Conservation (phyloP, 768 basidiomycete species). For the Trametes coccinea region DNA sequence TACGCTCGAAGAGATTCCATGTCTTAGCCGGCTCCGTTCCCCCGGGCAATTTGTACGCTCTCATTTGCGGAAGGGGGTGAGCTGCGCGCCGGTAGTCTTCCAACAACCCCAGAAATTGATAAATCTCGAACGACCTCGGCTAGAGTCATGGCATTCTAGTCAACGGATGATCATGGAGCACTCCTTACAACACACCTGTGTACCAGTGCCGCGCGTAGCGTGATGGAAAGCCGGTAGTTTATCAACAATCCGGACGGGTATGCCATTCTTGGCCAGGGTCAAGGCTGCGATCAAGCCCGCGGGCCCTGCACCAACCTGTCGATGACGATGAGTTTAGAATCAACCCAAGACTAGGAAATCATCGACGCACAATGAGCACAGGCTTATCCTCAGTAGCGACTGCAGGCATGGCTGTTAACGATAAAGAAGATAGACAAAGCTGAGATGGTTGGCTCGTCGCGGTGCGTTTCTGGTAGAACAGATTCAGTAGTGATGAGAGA, state of each 20-base stretch:
- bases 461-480: no score
- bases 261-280: constrained; percentile 20
- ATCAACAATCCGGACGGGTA: constrained; percentile 28
- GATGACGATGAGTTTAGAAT: neutral
- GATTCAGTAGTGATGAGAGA: no score
- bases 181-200: constrained; percentile 24
- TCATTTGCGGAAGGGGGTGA: neutral
- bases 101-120: constrained; percentile 23
- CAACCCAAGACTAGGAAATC: no score
- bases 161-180: no score
- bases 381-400: neutral
- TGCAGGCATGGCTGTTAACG: neutral
- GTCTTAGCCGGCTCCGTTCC: constrained; percentile 13
- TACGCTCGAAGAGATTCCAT: constrained; percentile 4
- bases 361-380: constrained; percentile 2
- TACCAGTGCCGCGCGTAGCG: constrained; percentile 31
- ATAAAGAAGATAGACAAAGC: neutral
- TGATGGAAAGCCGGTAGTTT: constrained; percentile 18
- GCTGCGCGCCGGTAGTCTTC: constrained; percentile 14
- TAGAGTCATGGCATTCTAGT: neutral
- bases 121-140: constrained; percentile 27
- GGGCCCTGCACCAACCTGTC: constrained; percentile 28
- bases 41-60: constrained; percentile 24
- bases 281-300: constrained; percentile 24
- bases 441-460: no score